phyloP scores from a whole-genome alignment of 352 stramenopile species.

The Globisporangium carolinianum region DNA sequence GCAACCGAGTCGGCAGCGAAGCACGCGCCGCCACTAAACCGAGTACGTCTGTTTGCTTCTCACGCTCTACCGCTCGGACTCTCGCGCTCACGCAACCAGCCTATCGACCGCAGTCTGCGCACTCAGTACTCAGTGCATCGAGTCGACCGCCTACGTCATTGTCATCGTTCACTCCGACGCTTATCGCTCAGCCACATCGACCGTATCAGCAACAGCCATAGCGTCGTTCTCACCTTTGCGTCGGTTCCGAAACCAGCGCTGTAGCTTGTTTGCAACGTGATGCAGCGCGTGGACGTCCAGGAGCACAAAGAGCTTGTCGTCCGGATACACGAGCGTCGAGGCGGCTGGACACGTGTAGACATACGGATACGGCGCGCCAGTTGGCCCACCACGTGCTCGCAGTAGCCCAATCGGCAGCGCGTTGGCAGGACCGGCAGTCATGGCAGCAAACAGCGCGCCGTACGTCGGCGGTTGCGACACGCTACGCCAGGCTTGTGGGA shows the following conservation, averaged over 20 bases:
- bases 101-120: too few relatives aligned
- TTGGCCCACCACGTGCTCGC: slow-evolving; percentile 38
- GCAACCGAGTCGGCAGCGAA: too few relatives aligned
- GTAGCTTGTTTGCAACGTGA: slow-evolving; percentile 67
- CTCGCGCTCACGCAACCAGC: too few relatives aligned
- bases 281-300: slow-evolving; percentile 73
- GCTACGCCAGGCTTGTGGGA: slow-evolving; percentile 49
- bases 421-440: slow-evolving; percentile 63
- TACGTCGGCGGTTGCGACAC: slow-evolving; percentile 33
- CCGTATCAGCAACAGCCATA: slow-evolving; percentile 5
- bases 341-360: slow-evolving; percentile 76
- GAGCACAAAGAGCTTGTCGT: slow-evolving; percentile 79
- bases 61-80: too few relatives aligned
- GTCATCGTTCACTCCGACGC: too few relatives aligned
- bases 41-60: too few relatives aligned
- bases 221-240: slow-evolving; percentile 1
- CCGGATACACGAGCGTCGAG: slow-evolving; percentile 47
- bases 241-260: slow-evolving; percentile 56
- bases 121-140: too few relatives aligned
- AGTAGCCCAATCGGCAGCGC: slow-evolving; percentile 75
- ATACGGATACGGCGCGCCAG: slow-evolving; percentile 57
- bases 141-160: too few relatives aligned
- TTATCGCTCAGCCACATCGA: too few relatives aligned
- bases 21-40: too few relatives aligned
- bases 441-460: slow-evolving; percentile 66